phyloP scores from a whole-genome alignment of 108 stramenopile genomes.

The Skeletonema potamos region DNA sequence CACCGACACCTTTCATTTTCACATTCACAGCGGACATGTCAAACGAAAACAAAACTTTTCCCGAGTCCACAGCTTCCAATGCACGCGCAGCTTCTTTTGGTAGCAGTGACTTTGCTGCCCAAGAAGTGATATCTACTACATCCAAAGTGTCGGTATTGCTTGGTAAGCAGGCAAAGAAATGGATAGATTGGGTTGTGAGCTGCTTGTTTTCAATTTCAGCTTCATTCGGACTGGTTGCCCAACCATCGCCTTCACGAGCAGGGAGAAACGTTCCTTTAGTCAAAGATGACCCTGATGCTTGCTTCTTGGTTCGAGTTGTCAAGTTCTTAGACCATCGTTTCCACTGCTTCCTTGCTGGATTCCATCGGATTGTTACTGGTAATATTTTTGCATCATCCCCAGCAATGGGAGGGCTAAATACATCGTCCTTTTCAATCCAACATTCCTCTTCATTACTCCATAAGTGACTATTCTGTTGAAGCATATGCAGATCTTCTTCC shows the following conservation, averaged over 20 bases:
- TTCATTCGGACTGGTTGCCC: slow-evolving; percentile 3
- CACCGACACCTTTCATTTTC: too few relatives aligned
- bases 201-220: slow-evolving; percentile 1
- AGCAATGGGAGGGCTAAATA: neutral
- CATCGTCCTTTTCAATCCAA: slow-evolving; percentile 2
- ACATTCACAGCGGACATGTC: neutral
- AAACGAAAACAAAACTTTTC: neutral
- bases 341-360: neutral
- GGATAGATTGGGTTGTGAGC: neutral
- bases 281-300: neutral
- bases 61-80: neutral
- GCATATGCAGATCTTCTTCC: neutral
- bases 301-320: slow-evolving; percentile 7
- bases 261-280: slow-evolving; percentile 2
- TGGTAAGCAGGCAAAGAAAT: slow-evolving; percentile 5
- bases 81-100: neutral
- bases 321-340: slow-evolving; percentile 4
- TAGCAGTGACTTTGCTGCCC: neutral
- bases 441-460: slow-evolving; percentile 2
- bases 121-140: neutral
- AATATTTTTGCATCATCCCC: neutral
- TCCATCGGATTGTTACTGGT: neutral
- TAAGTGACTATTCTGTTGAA: neutral
- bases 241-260: slow-evolving; percentile 1
- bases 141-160: neutral